Conservation (phyloP, 2,329 filamentous ascomycete species). For the Teratosphaeria destructans region DNA sequence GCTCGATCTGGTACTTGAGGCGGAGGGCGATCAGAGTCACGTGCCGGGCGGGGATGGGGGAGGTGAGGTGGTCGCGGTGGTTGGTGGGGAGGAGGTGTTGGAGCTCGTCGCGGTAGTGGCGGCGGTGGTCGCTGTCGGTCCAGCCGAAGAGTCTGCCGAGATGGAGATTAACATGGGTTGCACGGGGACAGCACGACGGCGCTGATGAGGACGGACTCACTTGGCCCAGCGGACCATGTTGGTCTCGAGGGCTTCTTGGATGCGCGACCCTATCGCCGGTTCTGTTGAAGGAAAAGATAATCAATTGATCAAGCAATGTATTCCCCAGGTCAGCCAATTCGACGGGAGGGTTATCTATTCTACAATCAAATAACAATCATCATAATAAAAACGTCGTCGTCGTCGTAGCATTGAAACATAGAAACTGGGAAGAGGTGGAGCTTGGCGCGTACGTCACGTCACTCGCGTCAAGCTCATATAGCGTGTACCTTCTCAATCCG, state of each 20-base stretch:
- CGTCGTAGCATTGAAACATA: background rate
- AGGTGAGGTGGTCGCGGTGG: conserved; percentile 45
- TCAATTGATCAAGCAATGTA: too few relatives aligned
- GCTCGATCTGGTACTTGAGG: conserved; percentile 81
- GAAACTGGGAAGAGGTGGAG: background rate
- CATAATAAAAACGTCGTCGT: background rate
- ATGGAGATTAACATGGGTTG: background rate
- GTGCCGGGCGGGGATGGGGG: conserved; percentile 62
- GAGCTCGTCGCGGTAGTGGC: conserved; percentile 32
- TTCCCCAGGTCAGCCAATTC: too few relatives aligned
- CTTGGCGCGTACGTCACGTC: too few relatives aligned
- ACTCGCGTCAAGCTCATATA: background rate
- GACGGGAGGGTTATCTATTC: background rate
- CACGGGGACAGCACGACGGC: background rate
- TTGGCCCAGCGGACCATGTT: conserved; percentile 13
- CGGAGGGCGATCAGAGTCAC: conserved; percentile 86
- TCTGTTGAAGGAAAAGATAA: too few relatives aligned
- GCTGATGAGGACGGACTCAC: conserved; percentile 2
- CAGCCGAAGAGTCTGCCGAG: conserved; percentile 10
- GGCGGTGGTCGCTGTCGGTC: conserved; percentile 25
- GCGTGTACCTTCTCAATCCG: background rate
- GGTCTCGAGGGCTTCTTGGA: background rate
- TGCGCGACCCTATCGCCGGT: conserved; percentile 1
- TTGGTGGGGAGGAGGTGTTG: conserved; percentile 51
- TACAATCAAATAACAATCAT: background rate